Percentiles rank a stretch among this genome's conserved stretches.
Evolutionary conservation across 768 basidiomycete species (phyloP).

Genomic region (Termitomyces sp.): DNA sequence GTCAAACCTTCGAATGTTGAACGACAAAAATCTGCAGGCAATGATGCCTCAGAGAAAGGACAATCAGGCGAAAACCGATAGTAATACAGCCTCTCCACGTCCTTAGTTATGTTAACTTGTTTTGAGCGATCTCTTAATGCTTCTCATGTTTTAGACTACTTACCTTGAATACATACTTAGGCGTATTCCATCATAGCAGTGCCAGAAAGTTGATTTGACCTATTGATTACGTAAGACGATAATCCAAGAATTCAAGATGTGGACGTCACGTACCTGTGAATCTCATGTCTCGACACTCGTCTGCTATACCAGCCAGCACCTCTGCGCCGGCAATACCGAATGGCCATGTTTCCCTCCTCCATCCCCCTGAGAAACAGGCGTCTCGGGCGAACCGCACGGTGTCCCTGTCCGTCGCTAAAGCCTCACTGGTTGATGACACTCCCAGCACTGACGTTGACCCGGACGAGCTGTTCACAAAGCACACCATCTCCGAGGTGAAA

Average conservation of each 20-base stretch:
- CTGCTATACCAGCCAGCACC: constrained; percentile 16
- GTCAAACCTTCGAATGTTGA: constrained; percentile 14
- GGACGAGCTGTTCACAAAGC: constrained; percentile 71
- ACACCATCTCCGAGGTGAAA: constrained; percentile 71
- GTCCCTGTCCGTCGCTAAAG: constrained; percentile 19
- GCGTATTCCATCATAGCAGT: background rate
- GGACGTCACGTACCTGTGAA: constrained; percentile 6
- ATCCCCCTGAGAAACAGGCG: constrained; percentile 12
- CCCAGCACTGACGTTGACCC: constrained; percentile 41
- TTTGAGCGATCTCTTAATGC: constrained; percentile 10
- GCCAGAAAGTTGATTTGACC: too few relatives aligned
- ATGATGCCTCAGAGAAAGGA: constrained; percentile 29
- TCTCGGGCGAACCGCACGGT: constrained; percentile 2
- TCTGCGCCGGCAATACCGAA: constrained; percentile 20
- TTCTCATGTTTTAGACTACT: constrained; percentile 7
- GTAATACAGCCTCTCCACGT: constrained; percentile 1
- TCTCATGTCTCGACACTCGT: constrained; percentile 24
- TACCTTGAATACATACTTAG: background rate
- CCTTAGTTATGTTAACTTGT: constrained; percentile 12
- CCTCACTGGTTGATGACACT: constrained; percentile 16
- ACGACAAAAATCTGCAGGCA: constrained; percentile 30
- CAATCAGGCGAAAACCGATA: constrained; percentile 28
- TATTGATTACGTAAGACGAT: constrained; percentile 14
- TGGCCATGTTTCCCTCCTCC: constrained; percentile 17
- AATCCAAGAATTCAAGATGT: constrained; percentile 2